Evolutionary conservation across 371 early-diverging fungal genomes (phyloP).

Genomic region (Smittium mucronatum): DNA sequence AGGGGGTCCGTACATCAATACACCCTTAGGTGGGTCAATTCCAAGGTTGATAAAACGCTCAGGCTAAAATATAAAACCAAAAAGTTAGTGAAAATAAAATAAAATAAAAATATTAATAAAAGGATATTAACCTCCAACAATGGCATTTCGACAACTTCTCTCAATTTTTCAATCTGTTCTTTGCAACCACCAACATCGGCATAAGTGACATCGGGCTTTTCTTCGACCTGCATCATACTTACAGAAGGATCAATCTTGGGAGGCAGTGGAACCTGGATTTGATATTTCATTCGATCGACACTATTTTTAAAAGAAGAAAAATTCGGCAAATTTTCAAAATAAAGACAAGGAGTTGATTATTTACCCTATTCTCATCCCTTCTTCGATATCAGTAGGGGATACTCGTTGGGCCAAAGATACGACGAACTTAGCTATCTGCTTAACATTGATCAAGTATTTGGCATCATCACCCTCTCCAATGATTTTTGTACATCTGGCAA

Average conservation of each 20-base stretch:
- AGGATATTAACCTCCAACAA: conserved; percentile 48
- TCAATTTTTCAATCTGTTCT: conserved; percentile 98
- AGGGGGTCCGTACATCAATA: conserved; percentile 98
- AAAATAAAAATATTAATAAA: background rate
- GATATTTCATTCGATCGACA: conserved; percentile 98
- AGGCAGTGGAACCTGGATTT: conserved; percentile 98
- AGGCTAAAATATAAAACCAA: conserved; percentile 34
- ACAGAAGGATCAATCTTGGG: conserved; percentile 99
- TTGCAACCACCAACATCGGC: conserved; percentile 99
- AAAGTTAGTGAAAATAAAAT: background rate
- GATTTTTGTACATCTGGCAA: conserved; percentile 96
- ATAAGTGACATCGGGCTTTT: conserved; percentile 99
- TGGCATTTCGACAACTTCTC: conserved; percentile 99
- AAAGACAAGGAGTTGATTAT: background rate
- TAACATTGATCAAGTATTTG: conserved; percentile 97
- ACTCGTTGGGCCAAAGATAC: conserved; percentile 94
- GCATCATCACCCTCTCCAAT: conserved; percentile 65
- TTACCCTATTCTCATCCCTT: conserved; percentile 96
- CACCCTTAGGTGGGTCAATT: conserved; percentile 97
- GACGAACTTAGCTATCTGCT: conserved; percentile 99
- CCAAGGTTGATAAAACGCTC: conserved; percentile 89
- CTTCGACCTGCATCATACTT: conserved; percentile 99
- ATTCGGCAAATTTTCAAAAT: background rate
- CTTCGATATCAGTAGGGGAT: conserved; percentile 96
- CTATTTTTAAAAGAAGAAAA: background rate